Conservation (phyloP, 306 rosid genomes). For the Dicorynia guianensis region DNA sequence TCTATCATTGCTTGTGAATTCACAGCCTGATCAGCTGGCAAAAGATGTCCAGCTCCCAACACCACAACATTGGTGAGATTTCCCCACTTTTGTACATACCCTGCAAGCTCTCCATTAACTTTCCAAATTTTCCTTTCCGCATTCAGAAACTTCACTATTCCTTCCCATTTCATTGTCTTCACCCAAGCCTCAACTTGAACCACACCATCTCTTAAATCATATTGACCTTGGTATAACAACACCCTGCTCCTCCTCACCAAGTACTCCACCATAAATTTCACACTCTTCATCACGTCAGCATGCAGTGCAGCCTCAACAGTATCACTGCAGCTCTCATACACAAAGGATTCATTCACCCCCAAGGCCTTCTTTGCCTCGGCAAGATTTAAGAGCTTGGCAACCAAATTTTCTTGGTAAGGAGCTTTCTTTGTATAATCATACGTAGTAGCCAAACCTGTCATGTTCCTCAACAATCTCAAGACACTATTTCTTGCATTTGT, state of each 20-base stretch:
- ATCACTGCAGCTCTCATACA: slow-evolving; percentile 58
- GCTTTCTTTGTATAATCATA: slow-evolving; percentile 59
- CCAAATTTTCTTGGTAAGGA: slow-evolving; percentile 50
- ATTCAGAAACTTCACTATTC: slow-evolving; percentile 47
- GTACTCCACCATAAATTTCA: slow-evolving; percentile 65
- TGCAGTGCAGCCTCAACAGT: slow-evolving; percentile 49
- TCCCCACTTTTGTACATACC: slow-evolving; percentile 82
- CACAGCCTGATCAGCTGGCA: slow-evolving; percentile 66
- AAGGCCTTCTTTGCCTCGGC: slow-evolving; percentile 53
- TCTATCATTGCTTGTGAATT: slow-evolving; percentile 82
- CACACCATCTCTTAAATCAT: slow-evolving; percentile 72
- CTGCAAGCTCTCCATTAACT: slow-evolving; percentile 64
- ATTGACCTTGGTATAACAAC: slow-evolving; percentile 71
- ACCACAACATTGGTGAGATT: slow-evolving; percentile 71
- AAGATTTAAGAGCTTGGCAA: slow-evolving; percentile 47
- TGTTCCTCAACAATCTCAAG: slow-evolving; percentile 34
- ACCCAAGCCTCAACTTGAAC: slow-evolving; percentile 75
- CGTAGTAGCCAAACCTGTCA: slow-evolving; percentile 81
- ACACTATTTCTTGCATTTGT: slow-evolving; percentile 41
- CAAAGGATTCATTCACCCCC: slow-evolving; percentile 52
- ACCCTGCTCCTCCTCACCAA: slow-evolving; percentile 62
- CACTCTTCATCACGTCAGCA: slow-evolving; percentile 85
- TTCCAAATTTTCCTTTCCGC: slow-evolving; percentile 79
- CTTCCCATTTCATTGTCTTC: slow-evolving; percentile 80
- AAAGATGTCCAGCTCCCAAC: slow-evolving; percentile 79